Percentiles rank a stretch among this genome's conserved stretches.
These are phyloP conservation scores for Beta macrorhiza DNA, from an alignment of 179 eudicot genomes.

Conservation along the genomic window DNA sequence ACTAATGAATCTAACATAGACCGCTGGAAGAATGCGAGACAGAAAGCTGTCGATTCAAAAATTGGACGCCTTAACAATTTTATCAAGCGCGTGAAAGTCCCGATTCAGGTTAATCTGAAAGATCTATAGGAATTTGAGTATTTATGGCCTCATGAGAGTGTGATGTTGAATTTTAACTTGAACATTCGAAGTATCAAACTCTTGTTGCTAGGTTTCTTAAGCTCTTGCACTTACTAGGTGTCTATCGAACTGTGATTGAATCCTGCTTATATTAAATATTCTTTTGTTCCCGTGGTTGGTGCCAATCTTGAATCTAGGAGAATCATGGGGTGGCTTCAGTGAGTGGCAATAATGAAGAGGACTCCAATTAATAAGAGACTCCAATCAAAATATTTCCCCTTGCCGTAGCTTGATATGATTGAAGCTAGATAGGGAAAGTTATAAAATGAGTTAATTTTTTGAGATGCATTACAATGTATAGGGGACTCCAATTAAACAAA, in stretches of 20 bases:
- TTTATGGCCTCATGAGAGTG: background rate
- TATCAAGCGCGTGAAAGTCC: constrained; percentile 69
- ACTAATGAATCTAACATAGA: constrained; percentile 97
- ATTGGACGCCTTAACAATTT: constrained; percentile 77
- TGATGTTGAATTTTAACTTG: background rate
- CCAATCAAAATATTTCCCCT: background rate
- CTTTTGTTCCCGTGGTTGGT: background rate
- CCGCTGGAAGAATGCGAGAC: constrained; percentile 97
- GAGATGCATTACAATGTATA: background rate
- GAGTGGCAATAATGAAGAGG: background rate
- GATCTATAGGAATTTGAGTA: background rate
- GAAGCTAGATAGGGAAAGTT: background rate
- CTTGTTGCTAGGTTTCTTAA: background rate
- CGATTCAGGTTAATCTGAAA: constrained; percentile 64
- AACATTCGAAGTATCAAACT: background rate
- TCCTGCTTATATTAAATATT: background rate
- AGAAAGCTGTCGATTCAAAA: constrained; percentile 91
- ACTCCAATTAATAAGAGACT: no score
- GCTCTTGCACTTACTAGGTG: background rate
- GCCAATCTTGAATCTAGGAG: background rate
- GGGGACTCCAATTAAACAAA: background rate
- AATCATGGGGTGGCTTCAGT: background rate
- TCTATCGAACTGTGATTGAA: background rate
- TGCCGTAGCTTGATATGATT: background rate
- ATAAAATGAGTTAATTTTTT: background rate